Evolutionary conservation across 441 rosid species (phyloP).

Genomic region (Rhodomyrtus psidioides): DNA sequence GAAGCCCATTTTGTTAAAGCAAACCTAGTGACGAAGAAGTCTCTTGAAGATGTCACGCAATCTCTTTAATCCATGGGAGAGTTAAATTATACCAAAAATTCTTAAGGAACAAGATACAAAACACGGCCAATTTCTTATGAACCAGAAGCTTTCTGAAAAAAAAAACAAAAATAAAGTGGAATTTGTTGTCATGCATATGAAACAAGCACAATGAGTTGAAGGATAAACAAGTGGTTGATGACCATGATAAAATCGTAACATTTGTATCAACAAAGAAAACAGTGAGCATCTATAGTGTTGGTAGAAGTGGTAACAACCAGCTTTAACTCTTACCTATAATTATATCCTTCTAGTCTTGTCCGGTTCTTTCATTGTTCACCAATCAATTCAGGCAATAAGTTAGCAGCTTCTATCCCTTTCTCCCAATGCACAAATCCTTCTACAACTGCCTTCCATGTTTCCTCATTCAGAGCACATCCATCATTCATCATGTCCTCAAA

Average conservation of each 20-base stretch:
- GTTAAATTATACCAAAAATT: not conserved
- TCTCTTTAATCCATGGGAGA: not conserved
- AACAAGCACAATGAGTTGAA: not conserved
- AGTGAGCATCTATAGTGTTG: not conserved
- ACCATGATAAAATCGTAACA: not conserved
- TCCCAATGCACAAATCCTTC: slow-evolving; percentile 29
- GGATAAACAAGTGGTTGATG: not conserved
- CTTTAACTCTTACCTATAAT: not conserved
- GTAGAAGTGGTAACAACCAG: not conserved
- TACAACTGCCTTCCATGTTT: slow-evolving; percentile 38
- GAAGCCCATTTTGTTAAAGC: not conserved
- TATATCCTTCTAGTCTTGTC: not conserved
- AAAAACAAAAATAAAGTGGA: too few species aligned
- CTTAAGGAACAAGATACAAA: not conserved
- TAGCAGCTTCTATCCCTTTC: slow-evolving; percentile 28
- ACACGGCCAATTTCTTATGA: too few species aligned
- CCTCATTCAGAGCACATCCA: slow-evolving; percentile 50
- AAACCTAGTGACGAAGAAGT: not conserved
- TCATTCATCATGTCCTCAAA: slow-evolving; percentile 60
- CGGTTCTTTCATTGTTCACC: not conserved
- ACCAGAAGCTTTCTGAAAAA: too few species aligned
- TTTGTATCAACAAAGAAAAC: not conserved
- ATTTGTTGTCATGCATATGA: too few species aligned
- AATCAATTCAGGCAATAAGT: slow-evolving; percentile 6
- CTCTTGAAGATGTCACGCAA: not conserved